Conservation (phyloP, 2,329 filamentous ascomycete species). For the Podosphaera leucotricha region DNA sequence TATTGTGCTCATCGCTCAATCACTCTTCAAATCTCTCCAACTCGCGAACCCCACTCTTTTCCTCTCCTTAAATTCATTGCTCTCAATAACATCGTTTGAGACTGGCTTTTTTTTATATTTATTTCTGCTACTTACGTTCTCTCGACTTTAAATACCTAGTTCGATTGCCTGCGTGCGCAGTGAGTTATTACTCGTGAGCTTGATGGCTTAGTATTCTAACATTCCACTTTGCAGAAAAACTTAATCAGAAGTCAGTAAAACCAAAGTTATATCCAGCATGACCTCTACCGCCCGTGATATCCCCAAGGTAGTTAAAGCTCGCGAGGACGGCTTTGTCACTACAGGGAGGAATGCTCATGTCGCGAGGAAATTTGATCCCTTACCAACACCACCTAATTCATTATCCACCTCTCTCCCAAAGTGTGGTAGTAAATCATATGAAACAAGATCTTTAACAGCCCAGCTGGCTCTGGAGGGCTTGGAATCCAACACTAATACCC, state of each 20-base stretch:
- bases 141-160: too few species aligned
- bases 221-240: too few species aligned
- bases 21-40: too few species aligned
- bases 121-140: too few species aligned
- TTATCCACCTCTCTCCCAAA: slow-evolving; percentile 74
- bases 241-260: neutral
- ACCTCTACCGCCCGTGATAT: slow-evolving; percentile 41
- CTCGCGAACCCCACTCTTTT: too few species aligned
- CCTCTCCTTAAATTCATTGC: too few species aligned
- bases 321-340: slow-evolving; percentile 48
- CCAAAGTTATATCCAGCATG: slow-evolving; percentile 36
- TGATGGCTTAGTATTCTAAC: too few species aligned
- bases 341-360: slow-evolving; percentile 37
- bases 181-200: too few species aligned
- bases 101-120: too few species aligned
- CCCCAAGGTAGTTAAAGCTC: slow-evolving; percentile 29
- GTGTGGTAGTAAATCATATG: slow-evolving; percentile 49
- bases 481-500: slow-evolving; percentile 73
- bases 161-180: too few species aligned
- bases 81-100: too few species aligned
- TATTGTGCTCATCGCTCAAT: too few species aligned
- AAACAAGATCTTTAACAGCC: slow-evolving; percentile 16
- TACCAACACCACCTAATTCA: slow-evolving; percentile 85
- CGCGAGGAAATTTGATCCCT: slow-evolving; percentile 28
- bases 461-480: slow-evolving; percentile 31